Percentiles rank a stretch among this genome's conserved stretches.
phyloP scores from a whole-genome alignment of 257 asterid genomes.

The Paulownia fortunei region DNA sequence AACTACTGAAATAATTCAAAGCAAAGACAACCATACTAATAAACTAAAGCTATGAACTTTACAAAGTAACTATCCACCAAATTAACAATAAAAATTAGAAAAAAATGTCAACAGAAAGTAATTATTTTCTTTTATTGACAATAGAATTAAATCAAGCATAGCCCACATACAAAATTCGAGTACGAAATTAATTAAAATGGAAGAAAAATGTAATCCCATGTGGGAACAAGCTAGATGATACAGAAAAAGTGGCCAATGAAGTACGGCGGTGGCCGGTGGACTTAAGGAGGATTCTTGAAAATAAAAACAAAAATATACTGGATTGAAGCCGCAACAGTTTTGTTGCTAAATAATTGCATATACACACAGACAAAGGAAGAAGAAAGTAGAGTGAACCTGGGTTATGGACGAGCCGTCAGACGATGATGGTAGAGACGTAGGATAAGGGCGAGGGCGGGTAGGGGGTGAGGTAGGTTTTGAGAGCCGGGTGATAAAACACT shows the following conservation, averaged over 20 bases:
- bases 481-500: not conserved
- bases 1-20: not conserved
- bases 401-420: not conserved
- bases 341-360: not conserved
- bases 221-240: not conserved
- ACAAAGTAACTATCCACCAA: not conserved
- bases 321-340: not conserved
- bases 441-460: not conserved
- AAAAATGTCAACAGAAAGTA: not conserved
- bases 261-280: not conserved
- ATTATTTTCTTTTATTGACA: not conserved
- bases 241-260: not conserved
- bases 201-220: not conserved
- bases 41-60: not conserved
- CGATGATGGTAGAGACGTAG: not conserved
- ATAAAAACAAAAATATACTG: not conserved
- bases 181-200: not conserved
- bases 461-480: not conserved
- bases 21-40: not conserved
- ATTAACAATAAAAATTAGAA: not conserved
- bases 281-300: not conserved
- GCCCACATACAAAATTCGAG: not conserved
- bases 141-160: not conserved
- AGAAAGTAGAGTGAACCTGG: not conserved
- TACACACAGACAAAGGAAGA: not conserved